These are phyloP conservation scores for Gossypium australe DNA, from an alignment of 345 rosid species.

Conservation along the genomic window DNA sequence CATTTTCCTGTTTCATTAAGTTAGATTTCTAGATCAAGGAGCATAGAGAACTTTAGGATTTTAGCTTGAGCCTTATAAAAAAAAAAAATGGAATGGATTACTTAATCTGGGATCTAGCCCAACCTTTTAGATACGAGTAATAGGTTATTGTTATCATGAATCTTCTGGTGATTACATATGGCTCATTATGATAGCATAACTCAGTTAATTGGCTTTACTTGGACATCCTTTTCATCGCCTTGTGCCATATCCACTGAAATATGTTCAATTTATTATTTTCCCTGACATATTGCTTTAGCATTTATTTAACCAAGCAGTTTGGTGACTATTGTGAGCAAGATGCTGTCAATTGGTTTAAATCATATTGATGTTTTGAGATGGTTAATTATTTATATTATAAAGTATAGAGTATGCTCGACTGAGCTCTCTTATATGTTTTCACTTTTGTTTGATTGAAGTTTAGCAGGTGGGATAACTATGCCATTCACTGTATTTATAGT, in stretches of 20 bases:
- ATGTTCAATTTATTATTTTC: conserved; percentile 15
- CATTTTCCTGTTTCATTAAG: neutral
- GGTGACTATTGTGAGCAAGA: conserved; percentile 24
- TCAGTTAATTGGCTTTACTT: neutral
- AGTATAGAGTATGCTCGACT: conserved; percentile 5
- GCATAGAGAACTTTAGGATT: neutral
- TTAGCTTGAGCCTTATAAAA: neutral
- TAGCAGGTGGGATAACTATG: neutral
- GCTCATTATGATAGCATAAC: neutral
- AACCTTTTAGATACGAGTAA: neutral
- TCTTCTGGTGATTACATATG: neutral
- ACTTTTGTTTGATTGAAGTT: neutral
- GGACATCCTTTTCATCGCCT: neutral
- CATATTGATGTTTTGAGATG: conserved; percentile 29
- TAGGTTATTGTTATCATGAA: neutral
- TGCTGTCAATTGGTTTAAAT: conserved; percentile 32
- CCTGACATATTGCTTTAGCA: conserved; percentile 23
- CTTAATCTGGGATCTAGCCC: neutral
- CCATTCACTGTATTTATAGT: neutral
- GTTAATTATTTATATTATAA: conserved; percentile 26
- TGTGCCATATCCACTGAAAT: neutral
- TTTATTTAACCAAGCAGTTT: conserved; percentile 28
- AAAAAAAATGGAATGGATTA: neutral
- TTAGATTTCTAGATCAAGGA: neutral
- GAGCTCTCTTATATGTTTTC: conserved; percentile 11